Evolutionary conservation across 768 basidiomycete genomes (phyloP).

Genomic region (Crassisporium funariophilum): DNA sequence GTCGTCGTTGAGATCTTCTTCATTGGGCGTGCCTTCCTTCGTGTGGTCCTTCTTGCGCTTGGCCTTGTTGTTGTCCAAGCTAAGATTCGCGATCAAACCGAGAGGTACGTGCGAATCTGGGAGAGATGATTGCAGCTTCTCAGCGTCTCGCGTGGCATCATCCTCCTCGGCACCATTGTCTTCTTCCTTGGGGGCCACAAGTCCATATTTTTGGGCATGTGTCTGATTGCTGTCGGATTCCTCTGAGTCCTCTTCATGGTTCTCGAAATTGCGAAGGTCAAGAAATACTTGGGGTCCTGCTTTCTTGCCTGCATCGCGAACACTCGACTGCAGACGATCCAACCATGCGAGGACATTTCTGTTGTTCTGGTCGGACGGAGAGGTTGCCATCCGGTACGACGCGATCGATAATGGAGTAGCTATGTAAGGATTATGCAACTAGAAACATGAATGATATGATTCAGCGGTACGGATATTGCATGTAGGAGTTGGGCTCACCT

Average conservation of each 20-base stretch:
- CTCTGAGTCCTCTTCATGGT: conserved; percentile 46
- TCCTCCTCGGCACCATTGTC: conserved; percentile 31
- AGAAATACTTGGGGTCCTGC: conserved; percentile 47
- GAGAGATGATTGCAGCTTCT: conserved; percentile 50
- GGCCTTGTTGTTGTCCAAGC: conserved; percentile 54
- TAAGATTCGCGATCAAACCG: conserved; percentile 73
- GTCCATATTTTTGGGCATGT: conserved; percentile 16
- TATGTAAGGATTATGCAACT: conserved; percentile 81
- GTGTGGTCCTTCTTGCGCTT: conserved; percentile 40
- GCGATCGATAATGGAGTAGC: conserved; percentile 81
- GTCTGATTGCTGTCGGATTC: conserved; percentile 35
- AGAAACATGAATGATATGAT: conserved; percentile 10
- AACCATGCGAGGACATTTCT: conserved; percentile 74
- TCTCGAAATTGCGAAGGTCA: conserved; percentile 36
- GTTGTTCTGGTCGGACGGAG: conserved; percentile 72
- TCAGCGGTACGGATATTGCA: not conserved
- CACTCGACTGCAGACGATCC: conserved; percentile 64
- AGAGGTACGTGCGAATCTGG: conserved; percentile 77
- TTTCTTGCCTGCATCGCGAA: conserved; percentile 49
- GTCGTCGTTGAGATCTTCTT: conserved; percentile 59
- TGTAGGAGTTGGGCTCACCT: conserved; percentile 43
- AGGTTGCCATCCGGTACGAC: conserved; percentile 77
- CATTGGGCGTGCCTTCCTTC: conserved; percentile 36
- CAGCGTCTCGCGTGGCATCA: conserved; percentile 40
- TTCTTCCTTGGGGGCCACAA: conserved; percentile 17